Conservation (phyloP, 2,329 filamentous ascomycete species). For the Corniculantispora saksenae region DNA sequence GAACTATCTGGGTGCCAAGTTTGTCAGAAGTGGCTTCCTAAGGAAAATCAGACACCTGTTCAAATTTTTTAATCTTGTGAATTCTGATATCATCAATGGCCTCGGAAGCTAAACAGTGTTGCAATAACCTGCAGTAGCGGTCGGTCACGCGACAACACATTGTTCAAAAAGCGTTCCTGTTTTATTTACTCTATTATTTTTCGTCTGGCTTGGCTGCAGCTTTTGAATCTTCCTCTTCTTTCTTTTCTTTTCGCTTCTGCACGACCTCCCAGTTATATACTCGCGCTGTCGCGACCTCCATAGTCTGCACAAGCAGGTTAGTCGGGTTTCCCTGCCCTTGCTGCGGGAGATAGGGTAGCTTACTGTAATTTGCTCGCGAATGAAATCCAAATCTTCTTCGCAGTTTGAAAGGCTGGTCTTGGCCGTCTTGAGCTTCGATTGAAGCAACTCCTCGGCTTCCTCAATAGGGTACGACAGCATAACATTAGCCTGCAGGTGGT, state of each 20-base stretch:
- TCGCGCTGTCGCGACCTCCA: conserved; percentile 92
- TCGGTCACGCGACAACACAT: not conserved
- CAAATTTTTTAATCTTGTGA: too few species aligned
- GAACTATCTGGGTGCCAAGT: too few species aligned
- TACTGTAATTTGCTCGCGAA: conserved; percentile 95
- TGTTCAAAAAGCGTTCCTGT: conserved; percentile 22
- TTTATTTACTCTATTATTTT: conserved; percentile 26
- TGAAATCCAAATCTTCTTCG: conserved; percentile 93
- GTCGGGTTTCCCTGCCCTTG: not conserved
- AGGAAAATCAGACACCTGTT: too few species aligned
- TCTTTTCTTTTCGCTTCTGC: conserved; percentile 89
- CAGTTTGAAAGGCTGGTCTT: conserved; percentile 81
- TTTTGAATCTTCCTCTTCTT: conserved; percentile 54
- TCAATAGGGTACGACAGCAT: conserved; percentile 94
- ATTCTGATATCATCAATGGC: not conserved
- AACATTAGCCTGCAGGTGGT: conserved; percentile 73
- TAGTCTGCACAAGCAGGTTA: conserved; percentile 59
- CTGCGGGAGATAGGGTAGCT: not conserved
- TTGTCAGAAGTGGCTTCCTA: too few species aligned
- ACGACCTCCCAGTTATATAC: conserved; percentile 99
- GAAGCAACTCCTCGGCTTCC: conserved; percentile 79
- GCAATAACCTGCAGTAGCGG: too few species aligned
- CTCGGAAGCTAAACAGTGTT: not conserved
- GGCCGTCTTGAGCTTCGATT: conserved; percentile 75
- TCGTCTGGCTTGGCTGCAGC: conserved; percentile 40